Evolutionary conservation across 2,329 filamentous ascomycete genomes (phyloP).

Genomic region (Cladophialophora carrionii): DNA sequence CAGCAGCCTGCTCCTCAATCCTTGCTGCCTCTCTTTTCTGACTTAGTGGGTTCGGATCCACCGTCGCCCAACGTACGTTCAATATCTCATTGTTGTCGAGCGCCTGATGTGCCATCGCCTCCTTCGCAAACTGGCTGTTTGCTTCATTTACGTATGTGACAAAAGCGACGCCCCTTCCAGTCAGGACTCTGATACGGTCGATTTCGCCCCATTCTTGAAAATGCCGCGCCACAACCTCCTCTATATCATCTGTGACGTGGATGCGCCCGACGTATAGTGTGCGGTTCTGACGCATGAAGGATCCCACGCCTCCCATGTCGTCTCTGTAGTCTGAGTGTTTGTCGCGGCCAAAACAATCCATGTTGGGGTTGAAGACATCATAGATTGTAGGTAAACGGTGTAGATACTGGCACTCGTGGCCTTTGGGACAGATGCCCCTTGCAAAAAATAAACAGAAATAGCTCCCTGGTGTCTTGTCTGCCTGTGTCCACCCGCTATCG

Average conservation of each 20-base stretch:
- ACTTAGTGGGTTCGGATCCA: slow-evolving; percentile 92
- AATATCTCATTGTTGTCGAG: slow-evolving; percentile 90
- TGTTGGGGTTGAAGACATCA: slow-evolving; percentile 89
- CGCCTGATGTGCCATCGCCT: slow-evolving; percentile 93
- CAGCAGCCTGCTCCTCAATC: slow-evolving; percentile 94
- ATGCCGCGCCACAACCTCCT: slow-evolving; percentile 91
- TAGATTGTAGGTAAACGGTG: slow-evolving; percentile 84
- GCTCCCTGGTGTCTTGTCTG: slow-evolving; percentile 74
- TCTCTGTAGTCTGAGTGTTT: slow-evolving; percentile 92
- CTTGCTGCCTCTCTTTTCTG: slow-evolving; percentile 86
- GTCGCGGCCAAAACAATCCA: slow-evolving; percentile 93
- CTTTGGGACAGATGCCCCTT: slow-evolving; percentile 78
- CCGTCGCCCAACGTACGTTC: slow-evolving; percentile 96
- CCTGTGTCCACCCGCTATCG: slow-evolving; percentile 77
- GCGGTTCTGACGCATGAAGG: slow-evolving; percentile 89
- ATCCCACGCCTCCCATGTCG: slow-evolving; percentile 96
- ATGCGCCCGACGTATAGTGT: slow-evolving; percentile 93
- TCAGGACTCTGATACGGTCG: slow-evolving; percentile 84
- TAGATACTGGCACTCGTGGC: slow-evolving; percentile 90
- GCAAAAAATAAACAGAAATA: slow-evolving; percentile 95
- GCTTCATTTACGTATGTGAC: slow-evolving; percentile 91
- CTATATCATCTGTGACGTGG: slow-evolving; percentile 94
- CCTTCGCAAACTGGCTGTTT: slow-evolving; percentile 87
- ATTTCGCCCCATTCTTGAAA: slow-evolving; percentile 97
- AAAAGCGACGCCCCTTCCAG: slow-evolving; percentile 87